Evolutionary conservation across 2,329 filamentous ascomycete genomes (phyloP), one percentile per base, ranked within the genome.

Genomic region (Microsporum audouinii): DNA sequence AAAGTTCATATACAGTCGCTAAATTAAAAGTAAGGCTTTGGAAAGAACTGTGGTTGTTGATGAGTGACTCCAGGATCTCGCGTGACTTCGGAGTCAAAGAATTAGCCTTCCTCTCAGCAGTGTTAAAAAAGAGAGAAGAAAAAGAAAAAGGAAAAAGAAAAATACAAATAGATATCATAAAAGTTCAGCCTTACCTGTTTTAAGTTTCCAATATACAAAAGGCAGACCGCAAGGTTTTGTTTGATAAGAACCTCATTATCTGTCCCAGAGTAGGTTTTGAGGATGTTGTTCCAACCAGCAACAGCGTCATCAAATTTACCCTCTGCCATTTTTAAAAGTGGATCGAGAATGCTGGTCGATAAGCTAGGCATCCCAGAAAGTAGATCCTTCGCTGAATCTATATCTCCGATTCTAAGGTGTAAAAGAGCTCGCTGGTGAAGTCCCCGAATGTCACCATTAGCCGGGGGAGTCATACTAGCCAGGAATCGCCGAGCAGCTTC

Each of bases 1-100:
- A 94, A 5, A 97, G 80, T 74, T 97, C 94, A 71, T 95, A 97
- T 68, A 96, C 84, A 0, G 92, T 97, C 8, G 86, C 85, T 10
- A 99, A 75, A 71, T 97, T 97, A 75, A 96, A 95, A 0, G 95
- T 82, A 1, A 96, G 76, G 0, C 88, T 88, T 64, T 88, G 86
- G 62, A 92, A 96, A 0, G 84, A 82, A 45, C 83, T 78, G 0
- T 85, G 83, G 0, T 77, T 71, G 2, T 83, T 79, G 0, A 91
- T 78, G 8, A 95, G 75, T 0, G 76, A 74, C 68, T 92, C 87
- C 2, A 96, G 77, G 0, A 88, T 74, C 10, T 78, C 73, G 12
- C 84, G 83, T 0, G 89, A 88, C 80, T 89, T 63, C 2, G 43
- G 56, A 47, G 39, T 23, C 17, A 47, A 58, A 5, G 33, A 53